Percentiles rank a stretch among this genome's conserved stretches.
These are phyloP conservation scores for cucumber (Cucumis sativus) DNA, from an alignment of 306 rosid species.

Conservation along the genomic window Cucumber_9930_V3 NC_026656.2:23413501-23414000, in stretches of 20 bases:
- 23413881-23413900: neutral
- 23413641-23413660: neutral
- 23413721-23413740: neutral
- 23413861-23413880: neutral
- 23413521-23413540: too few relatives aligned
- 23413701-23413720: neutral
- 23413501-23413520: too few relatives aligned
- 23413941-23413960: neutral
- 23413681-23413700: neutral
- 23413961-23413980: neutral
- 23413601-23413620: too few relatives aligned
- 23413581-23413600: too few relatives aligned
- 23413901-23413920: neutral
- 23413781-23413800: neutral
- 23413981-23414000: neutral
- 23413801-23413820: neutral
- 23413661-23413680: neutral
- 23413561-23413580: too few relatives aligned
- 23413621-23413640: neutral
- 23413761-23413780: neutral
- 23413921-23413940: neutral
- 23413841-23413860: neutral
- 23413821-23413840: neutral
- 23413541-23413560: too few relatives aligned
- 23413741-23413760: neutral